Conservation (phyloP, 305 asterid species). For the Ilex paraguariensis region DNA sequence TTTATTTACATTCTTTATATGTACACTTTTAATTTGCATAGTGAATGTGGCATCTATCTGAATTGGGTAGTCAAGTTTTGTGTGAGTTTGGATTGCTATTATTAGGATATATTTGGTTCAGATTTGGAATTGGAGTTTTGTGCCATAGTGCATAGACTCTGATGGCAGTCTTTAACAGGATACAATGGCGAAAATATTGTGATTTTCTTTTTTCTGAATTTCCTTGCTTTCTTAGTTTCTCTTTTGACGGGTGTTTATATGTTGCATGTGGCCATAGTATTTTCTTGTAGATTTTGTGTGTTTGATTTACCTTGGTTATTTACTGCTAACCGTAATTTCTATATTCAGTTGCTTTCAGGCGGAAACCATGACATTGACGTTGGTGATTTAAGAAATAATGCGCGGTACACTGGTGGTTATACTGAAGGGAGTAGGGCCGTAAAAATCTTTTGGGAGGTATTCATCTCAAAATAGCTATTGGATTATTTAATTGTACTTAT, state of each 20-base stretch:
- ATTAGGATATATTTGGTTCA: no score
- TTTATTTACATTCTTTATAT: no score
- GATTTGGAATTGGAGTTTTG: no score
- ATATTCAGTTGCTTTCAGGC: slow-evolving; percentile 83
- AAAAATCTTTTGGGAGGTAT: slow-evolving; percentile 97
- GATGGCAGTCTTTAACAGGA: no score
- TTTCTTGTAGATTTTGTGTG: slow-evolving; percentile 10
- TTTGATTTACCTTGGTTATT: slow-evolving; percentile 7
- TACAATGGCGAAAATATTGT: no score
- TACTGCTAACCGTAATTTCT: slow-evolving; percentile 19
- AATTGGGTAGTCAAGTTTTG: no score
- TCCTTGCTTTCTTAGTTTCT: not conserved
- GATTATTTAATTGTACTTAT: not conserved
- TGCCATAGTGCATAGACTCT: no score
- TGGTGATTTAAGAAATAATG: slow-evolving; percentile 75
- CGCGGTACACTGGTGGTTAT: slow-evolving; percentile 92
- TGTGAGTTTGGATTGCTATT: no score
- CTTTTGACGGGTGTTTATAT: not conserved
- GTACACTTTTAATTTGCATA: no score
- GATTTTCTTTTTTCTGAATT: no score
- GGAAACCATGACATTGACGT: slow-evolving; percentile 90
- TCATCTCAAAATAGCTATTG: slow-evolving; percentile 11
- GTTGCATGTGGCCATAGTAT: not conserved
- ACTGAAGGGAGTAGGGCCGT: slow-evolving; percentile 79
- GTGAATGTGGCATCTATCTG: no score